Base-by-base conservation (phyloP, 1,284 basidiomycete genomes). In the Mycosarcoma mackinlayi region DNA sequence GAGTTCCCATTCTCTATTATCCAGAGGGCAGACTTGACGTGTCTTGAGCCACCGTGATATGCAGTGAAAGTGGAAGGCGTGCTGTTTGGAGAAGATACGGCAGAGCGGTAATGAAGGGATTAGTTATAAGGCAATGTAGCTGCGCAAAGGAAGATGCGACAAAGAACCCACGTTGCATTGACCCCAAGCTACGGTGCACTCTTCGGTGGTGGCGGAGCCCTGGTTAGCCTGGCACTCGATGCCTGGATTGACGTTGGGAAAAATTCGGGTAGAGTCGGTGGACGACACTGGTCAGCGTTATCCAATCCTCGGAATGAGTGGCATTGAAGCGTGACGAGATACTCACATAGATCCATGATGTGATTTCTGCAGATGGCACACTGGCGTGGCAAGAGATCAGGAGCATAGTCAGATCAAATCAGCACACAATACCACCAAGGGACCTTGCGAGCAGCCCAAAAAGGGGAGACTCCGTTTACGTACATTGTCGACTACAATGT, bases 221-320 rank as follows among this genome's bases (percentile, higher is more conserved):
- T 98, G 96, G 84, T 98, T 98, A 34, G 96, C 96, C 84, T 99
- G 96, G 84, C 96, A 99, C 84, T 99, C 96, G 83, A 99, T 99
- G 86, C 95, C 94, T 97, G 78, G 5, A n/a, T n/a, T n/a, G n/a
- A n/a, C n/a, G n/a, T n/a, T n/a, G n/a, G n/a, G n/a, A n/a, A n/a
- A n/a, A n/a, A n/a, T n/a, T n/a, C n/a, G n/a, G n/a, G n/a, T n/a
- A n/a, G n/a, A n/a, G n/a, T n/a, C n/a, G n/a, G n/a, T n/a, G n/a
- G n/a, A n/a, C n/a, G n/a, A n/a, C n/a, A n/a, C n/a, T n/a, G n/a
- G n/a, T n/a, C n/a, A n/a, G n/a, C n/a, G n/a, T n/a, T n/a, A n/a
- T n/a, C n/a, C n/a, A n/a, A n/a, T n/a, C n/a, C n/a, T n/a, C n/a
- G n/a, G 33, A 21, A 31, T 31, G 9, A 31, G 30, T 31, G n/a